phyloP scores from a whole-genome alignment of 176 grass and related monocot genomes.

The Eragrostis nindensis region DNA sequence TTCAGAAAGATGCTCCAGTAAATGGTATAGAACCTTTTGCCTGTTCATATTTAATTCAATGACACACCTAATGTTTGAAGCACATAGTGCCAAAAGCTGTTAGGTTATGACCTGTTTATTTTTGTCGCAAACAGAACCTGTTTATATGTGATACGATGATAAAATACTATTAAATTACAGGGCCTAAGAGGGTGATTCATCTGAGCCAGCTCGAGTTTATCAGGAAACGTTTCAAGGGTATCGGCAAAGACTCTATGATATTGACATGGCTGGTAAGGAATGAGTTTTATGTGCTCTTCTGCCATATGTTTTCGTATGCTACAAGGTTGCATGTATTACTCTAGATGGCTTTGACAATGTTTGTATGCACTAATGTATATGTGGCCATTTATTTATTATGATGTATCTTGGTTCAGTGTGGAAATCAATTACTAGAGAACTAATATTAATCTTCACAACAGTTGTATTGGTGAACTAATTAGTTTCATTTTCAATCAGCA shows the following conservation, averaged over 20 bases:
- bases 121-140: not conserved
- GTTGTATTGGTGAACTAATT: slow-evolving; percentile 29
- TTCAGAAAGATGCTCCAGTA: slow-evolving; percentile 62
- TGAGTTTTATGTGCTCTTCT: slow-evolving; percentile 22
- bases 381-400: not conserved
- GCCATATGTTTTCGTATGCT: slow-evolving; percentile 5
- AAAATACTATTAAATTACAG: slow-evolving; percentile 35
- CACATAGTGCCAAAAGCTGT: not conserved
- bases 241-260: slow-evolving; percentile 81
- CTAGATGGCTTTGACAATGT: not conserved
- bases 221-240: slow-evolving; percentile 75
- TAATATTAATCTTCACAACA: not conserved
- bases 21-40: slow-evolving; percentile 52
- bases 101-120: slow-evolving; percentile 17
- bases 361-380: not conserved
- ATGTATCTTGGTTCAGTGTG: not conserved
- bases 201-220: slow-evolving; percentile 76
- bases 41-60: slow-evolving; percentile 27
- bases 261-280: slow-evolving; percentile 93
- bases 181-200: slow-evolving; percentile 42
- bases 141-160: slow-evolving; percentile 27
- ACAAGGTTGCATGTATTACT: not conserved
- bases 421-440: not conserved
- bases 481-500: slow-evolving; percentile 48
- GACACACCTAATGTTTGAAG: not conserved